These are phyloP conservation scores for Fraxinus albicans DNA, from an alignment of 305 asterid genomes.

Conservation along the genomic window DNA sequence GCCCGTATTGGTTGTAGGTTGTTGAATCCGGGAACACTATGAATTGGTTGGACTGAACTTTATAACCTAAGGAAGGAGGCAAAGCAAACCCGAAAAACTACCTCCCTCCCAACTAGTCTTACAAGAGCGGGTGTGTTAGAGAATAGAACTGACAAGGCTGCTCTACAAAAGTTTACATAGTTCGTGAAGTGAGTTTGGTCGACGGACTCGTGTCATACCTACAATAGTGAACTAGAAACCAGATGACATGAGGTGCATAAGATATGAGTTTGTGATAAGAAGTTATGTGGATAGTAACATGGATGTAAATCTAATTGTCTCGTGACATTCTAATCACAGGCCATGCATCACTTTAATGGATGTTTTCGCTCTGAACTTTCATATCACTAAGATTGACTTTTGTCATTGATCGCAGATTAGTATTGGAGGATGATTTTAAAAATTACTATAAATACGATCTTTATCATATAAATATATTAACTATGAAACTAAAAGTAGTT, in stretches of 20 bases:
- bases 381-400: neutral
- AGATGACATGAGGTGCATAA: neutral
- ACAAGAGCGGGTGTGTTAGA: neutral
- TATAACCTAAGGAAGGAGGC: neutral
- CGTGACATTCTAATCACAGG: neutral
- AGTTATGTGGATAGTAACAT: too few species aligned
- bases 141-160: too few species aligned
- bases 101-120: neutral
- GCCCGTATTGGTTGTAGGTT: neutral
- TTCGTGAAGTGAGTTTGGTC: neutral
- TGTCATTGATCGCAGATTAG: neutral
- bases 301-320: neutral
- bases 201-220: neutral
- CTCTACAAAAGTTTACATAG: too few species aligned
- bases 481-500: neutral
- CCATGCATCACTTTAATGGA: too few species aligned
- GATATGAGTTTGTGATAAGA: too few species aligned
- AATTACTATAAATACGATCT: too few species aligned
- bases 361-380: neutral
- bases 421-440: too few species aligned
- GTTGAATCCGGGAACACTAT: neutral
- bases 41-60: neutral
- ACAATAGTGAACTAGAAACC: neutral
- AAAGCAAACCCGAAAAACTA: neutral
- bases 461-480: neutral